Evolutionary conservation across 768 basidiomycete genomes (phyloP), one percentile per base, ranked within the genome.

Genomic region (Artomyces pyxidatus): DNA sequence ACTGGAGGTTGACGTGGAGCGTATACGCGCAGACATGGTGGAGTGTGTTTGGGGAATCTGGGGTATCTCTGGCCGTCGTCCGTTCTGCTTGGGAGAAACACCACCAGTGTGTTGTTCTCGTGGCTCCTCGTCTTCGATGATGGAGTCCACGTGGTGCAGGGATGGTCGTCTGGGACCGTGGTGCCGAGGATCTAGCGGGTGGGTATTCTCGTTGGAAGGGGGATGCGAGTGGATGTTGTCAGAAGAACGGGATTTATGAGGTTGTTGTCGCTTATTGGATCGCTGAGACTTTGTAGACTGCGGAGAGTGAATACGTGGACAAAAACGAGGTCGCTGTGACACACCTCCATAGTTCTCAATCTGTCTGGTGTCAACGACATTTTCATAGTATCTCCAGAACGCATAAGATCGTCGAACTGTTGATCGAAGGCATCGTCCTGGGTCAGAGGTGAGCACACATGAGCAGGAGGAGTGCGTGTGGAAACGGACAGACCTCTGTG

Each of bases 341-440:
- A 61, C 68, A 94, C 93, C 77, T 96, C 92, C 80, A 95, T 94
- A 43, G 82, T 89, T 63, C 83, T 87, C 49, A 98, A 72, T 47
- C 94, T 77, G 71, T 96, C 92, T 49, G 94, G 94, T 28, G 94
- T 98, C 54, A 96, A 75, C 37, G 92, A 95, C 58, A 98, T 83
- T 63, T 91, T 96, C 86, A 96, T 88, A 17, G 94, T 97, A 50
- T 85, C 75, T 51, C 85, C 80, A 50, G 88, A 91, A 45, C 80
- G 81, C 81, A 98, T 85, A 65, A 97, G 72, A 65, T 91, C 83
- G 66, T 98, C 94, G 64, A 98, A 97, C 63, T 95, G 88, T 54
- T 86, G 83, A 48, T 59, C 57, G n/a, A 60, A 46, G 17, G 56
- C 63, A 62, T 61, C 77, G 32, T 54, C 60, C 45, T 58, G 46